Percentiles rank a stretch among this genome's conserved stretches.
These are phyloP conservation scores for Meyerozyma smithsonii DNA, from an alignment of 1,139 yeast genomes.

Conservation along the genomic window DNA sequence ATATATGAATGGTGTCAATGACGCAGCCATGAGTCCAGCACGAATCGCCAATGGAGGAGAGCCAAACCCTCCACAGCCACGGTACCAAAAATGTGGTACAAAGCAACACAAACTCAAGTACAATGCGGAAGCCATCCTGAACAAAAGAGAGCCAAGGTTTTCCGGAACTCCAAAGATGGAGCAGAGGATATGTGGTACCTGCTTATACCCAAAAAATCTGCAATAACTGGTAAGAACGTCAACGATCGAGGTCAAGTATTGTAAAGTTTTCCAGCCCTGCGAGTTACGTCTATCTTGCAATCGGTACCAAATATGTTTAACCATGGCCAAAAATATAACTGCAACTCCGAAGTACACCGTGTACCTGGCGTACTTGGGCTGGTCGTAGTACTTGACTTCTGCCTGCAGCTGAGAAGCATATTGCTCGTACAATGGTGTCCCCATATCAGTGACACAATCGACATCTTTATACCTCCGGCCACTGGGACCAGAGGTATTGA, in stretches of 20 bases:
- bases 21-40: slow-evolving; percentile 49
- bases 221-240: slow-evolving; percentile 35
- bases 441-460: slow-evolving; percentile 42
- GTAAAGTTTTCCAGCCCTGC: slow-evolving; percentile 8
- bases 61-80: slow-evolving; percentile 56
- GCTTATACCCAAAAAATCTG: slow-evolving; percentile 47
- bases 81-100: slow-evolving; percentile 51
- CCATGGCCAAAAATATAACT: slow-evolving; percentile 29
- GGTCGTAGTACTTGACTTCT: slow-evolving; percentile 34
- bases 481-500: neutral
- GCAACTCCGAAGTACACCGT: slow-evolving; percentile 43
- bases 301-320: slow-evolving; percentile 36
- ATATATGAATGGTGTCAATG: slow-evolving; percentile 49
- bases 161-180: slow-evolving; percentile 45
- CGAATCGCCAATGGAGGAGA: slow-evolving; percentile 57
- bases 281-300: slow-evolving; percentile 29
- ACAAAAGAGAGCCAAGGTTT: slow-evolving; percentile 43
- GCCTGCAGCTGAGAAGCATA: slow-evolving; percentile 30
- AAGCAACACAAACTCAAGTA: slow-evolving; percentile 42
- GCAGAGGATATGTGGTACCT: slow-evolving; percentile 33
- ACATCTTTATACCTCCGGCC: slow-evolving; percentile 28
- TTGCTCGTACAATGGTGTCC: slow-evolving; percentile 21
- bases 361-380: slow-evolving; percentile 38
- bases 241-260: slow-evolving; percentile 14
- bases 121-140: slow-evolving; percentile 36